Evolutionary conservation across 331 rosid genomes (phyloP).

Genomic region (Stylosanthes scabra): DNA sequence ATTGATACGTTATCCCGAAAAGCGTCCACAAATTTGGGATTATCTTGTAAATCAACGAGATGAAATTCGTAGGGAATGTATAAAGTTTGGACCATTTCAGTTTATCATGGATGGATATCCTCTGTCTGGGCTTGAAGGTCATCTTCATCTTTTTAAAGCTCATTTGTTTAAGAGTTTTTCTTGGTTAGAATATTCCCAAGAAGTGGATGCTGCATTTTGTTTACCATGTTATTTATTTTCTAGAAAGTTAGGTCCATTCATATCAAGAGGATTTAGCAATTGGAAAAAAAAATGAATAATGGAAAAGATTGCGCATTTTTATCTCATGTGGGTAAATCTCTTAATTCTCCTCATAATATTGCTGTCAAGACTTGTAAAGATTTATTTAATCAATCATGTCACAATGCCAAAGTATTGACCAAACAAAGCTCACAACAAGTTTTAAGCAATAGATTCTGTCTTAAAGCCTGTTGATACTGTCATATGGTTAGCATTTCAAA

Average conservation of each 20-base stretch:
- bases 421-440: not conserved
- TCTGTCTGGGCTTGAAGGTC: not conserved
- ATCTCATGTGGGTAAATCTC: not conserved
- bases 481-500: not conserved
- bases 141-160: constrained; percentile 7
- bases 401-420: not conserved
- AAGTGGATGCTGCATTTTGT: not conserved
- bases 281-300: not conserved
- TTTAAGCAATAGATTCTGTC: not conserved
- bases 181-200: not conserved
- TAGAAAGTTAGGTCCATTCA: not conserved
- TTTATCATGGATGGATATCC: not conserved
- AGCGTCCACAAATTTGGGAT: not conserved
- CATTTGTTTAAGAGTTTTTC: not conserved
- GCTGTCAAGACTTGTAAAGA: too few relatives aligned
- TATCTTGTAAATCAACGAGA: not conserved
- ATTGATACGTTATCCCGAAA: not conserved
- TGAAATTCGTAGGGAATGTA: not conserved
- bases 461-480: not conserved
- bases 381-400: not conserved
- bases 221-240: not conserved
- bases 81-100: not conserved
- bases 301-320: not conserved
- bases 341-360: not conserved
- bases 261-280: not conserved